Base-by-base conservation (phyloP, 441 rosid genomes). In the Theobroma grandiflorum region DNA sequence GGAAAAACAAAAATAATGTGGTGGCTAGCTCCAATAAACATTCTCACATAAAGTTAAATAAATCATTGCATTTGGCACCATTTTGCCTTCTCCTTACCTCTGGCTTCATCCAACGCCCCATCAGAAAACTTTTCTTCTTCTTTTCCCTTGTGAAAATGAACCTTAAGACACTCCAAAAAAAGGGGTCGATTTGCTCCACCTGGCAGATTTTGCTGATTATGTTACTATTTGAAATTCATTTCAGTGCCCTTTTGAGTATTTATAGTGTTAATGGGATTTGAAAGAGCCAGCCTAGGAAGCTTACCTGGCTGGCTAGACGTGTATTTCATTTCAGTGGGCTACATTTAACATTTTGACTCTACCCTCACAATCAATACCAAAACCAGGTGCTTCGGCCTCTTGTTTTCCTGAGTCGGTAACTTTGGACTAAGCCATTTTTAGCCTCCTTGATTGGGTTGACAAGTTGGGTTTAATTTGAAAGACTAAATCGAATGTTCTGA, bases 91-190 rank as follows among this genome's bases (percentile, higher is more conserved):
- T 80, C 70, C 77, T 77, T 85, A 91, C 96, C 95, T 94, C 96
- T 61, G 96, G 94, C 81, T 75, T 94, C 72, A 90, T 82, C 96
- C 96, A 92, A 45, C 94, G 95, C 53, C 89, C 94, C 95, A 94
- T 94, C 18, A 37, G 33, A 47, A 67, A 57, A 57, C 62, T 70
- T 67, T 42, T 65, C 52, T 35, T 79, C 68, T 67, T 16, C 26
- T 2, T 55, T 52, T 50, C 18, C 66, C 66, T 37, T 6, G 6
- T 7, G 76, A 49, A 57, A 10, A 38, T 37, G 22, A 65, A 50
- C 75, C 31, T 67, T 50, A 16, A 75, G 58, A 61, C 37, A 42
- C 45, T 59, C 33, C 11, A 6, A 15, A 10, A 57, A 11, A 57
- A 52, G n/a, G 55, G 20, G 2, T 63, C 16, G 63, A 37, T 58